Percentiles rank a stretch among this genome's conserved stretches.
Evolutionary conservation across 768 basidiomycete species (phyloP).

Genomic region (Rhodosporidiobolus odoratus): DNA sequence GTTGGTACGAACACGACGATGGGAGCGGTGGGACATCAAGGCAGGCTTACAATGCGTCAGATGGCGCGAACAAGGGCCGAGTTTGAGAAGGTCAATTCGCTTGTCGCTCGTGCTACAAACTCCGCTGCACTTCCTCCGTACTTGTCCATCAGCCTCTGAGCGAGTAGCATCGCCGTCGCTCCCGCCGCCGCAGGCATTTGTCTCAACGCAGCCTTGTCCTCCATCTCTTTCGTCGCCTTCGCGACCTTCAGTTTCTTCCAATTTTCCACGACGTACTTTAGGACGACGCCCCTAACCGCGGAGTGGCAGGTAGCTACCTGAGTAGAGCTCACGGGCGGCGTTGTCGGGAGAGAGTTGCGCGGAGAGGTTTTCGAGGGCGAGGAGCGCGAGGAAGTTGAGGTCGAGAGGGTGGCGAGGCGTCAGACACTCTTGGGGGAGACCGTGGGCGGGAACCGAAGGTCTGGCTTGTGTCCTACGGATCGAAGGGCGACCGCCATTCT

Average conservation of each 20-base stretch:
- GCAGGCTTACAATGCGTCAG: too few relatives aligned
- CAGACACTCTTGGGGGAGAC: conserved; percentile 18
- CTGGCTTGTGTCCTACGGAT: too few relatives aligned
- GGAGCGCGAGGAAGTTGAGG: neutral
- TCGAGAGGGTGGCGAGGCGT: conserved; percentile 21
- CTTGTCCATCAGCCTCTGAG: neutral
- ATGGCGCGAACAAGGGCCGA: too few relatives aligned
- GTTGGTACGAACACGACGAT: too few relatives aligned
- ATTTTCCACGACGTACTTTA: neutral
- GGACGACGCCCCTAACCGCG: neutral
- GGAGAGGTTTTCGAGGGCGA: conserved; percentile 10
- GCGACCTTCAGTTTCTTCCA: neutral
- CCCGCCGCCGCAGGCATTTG: neutral
- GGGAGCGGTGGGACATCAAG: too few relatives aligned
- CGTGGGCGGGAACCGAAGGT: neutral
- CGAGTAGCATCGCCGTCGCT: neutral
- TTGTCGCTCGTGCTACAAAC: too few relatives aligned
- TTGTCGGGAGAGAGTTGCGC: neutral
- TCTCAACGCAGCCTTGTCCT: neutral
- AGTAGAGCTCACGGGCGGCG: conserved; percentile 9
- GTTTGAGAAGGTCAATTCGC: too few relatives aligned
- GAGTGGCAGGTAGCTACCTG: neutral
- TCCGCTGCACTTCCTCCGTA: neutral
- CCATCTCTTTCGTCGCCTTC: neutral
- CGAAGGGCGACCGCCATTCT: too few relatives aligned